A percentile compares a stretch with the other conserved stretches of the same genome.
Conservation (phyloP, 2,329 filamentous ascomycete species). For the Neofusicoccum laricinum region DNA sequence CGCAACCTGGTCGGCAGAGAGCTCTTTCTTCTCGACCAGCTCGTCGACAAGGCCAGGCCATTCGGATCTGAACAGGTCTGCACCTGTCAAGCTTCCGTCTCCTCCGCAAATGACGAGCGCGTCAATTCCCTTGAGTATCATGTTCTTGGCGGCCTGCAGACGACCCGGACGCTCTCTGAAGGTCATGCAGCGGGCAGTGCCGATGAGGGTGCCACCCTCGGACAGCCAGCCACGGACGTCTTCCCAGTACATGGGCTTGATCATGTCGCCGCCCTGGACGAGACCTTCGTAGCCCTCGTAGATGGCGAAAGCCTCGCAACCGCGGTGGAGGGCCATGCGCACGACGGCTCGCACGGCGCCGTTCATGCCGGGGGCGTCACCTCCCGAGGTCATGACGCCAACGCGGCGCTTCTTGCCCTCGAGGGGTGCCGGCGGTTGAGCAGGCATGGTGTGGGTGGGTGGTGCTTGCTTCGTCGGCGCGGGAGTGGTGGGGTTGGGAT, state of each 20-base stretch:
- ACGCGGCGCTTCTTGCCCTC: slow-evolving; percentile 62
- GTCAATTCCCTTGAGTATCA: slow-evolving; percentile 89
- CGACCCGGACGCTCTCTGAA: slow-evolving; percentile 89
- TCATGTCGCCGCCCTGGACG: slow-evolving; percentile 83
- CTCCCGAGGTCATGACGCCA: slow-evolving; percentile 90
- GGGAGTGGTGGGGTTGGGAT: background rate
- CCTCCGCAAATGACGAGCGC: slow-evolving; percentile 95
- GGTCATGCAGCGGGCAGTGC: slow-evolving; percentile 86
- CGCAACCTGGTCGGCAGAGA: slow-evolving; percentile 67
- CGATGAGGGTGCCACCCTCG: slow-evolving; percentile 92
- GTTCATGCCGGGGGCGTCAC: slow-evolving; percentile 94
- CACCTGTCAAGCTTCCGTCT: slow-evolving; percentile 93
- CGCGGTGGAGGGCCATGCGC: slow-evolving; percentile 81
- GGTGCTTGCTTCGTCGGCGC: background rate
- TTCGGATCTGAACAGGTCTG: slow-evolving; percentile 86
- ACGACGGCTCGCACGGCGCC: slow-evolving; percentile 86
- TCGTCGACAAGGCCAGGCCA: slow-evolving; percentile 88
- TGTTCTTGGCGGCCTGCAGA: slow-evolving; percentile 84
- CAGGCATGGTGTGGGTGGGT: slow-evolving; percentile 19
- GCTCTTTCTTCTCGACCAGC: slow-evolving; percentile 70
- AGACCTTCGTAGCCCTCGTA: slow-evolving; percentile 97
- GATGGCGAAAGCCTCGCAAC: slow-evolving; percentile 49
- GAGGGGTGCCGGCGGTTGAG: slow-evolving; percentile 32
- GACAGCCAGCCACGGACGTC: slow-evolving; percentile 93
- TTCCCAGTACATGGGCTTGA: slow-evolving; percentile 84